Conservation (phyloP, 208 protist species). For the Crithidia bombi region DNA sequence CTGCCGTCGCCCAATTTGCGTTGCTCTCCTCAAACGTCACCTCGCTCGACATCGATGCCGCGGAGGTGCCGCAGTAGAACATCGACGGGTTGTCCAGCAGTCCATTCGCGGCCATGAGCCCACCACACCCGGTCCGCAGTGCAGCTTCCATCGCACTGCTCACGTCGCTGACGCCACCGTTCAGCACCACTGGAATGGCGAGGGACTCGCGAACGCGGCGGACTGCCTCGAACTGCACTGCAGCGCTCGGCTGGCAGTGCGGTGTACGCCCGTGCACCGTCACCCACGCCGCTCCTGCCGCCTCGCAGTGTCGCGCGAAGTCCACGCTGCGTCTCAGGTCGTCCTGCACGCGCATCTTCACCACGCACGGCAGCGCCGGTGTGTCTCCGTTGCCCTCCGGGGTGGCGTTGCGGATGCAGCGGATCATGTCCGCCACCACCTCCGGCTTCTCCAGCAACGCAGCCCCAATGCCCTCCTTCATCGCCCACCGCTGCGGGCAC, state of each 20-base stretch:
- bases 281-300: constrained; percentile 79
- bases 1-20: background rate
- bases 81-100: constrained; percentile 87
- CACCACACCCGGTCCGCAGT: constrained; percentile 59
- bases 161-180: constrained; percentile 77
- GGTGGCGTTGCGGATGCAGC: constrained; percentile 58
- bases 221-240: constrained; percentile 69
- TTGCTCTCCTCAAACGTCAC: constrained; percentile 14
- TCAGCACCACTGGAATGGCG: constrained; percentile 79
- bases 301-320: constrained; percentile 81
- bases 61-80: constrained; percentile 40
- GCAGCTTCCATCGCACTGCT: constrained; percentile 53
- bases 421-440: constrained; percentile 80
- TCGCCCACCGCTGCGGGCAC: constrained; percentile 92
- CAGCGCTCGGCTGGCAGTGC: constrained; percentile 46
- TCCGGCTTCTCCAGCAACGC: constrained; percentile 77
- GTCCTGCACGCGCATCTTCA: constrained; percentile 88
- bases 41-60: background rate
- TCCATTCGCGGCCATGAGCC: constrained; percentile 82
- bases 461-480: constrained; percentile 78
- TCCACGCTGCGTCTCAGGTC: constrained; percentile 78
- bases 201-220: constrained; percentile 65
- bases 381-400: constrained; percentile 25
- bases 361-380: constrained; percentile 46
- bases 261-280: constrained; percentile 90